phyloP scores from a whole-genome alignment of 1,284 basidiomycete genomes.

The Naganishia liquefaciens region DNA sequence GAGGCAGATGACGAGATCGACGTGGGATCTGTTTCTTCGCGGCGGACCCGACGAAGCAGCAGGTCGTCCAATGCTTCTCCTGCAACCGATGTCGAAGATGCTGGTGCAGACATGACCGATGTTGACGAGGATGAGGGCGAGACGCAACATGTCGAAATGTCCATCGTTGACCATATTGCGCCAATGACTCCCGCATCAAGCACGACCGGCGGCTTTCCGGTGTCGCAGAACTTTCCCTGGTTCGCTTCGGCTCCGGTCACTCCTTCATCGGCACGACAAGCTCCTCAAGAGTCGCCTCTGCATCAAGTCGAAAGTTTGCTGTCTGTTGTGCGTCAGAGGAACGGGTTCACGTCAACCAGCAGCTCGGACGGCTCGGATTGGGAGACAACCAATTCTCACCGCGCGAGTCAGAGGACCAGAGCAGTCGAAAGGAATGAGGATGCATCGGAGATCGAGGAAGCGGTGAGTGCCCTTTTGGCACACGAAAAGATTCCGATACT shows the following conservation, averaged over 20 bases:
- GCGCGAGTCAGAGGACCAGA: not conserved
- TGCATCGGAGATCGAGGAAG: conserved; percentile 11
- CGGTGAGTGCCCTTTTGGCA: not conserved
- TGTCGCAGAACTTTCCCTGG: not conserved
- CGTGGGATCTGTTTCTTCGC: not conserved
- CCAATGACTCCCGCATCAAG: not conserved
- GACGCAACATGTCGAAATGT: conserved; percentile 1
- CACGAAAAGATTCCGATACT: not conserved
- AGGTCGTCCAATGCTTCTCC: not conserved
- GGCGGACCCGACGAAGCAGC: conserved; percentile 1
- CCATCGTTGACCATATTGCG: conserved; percentile 1
- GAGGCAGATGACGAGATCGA: conserved; percentile 25
- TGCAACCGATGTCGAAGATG: not conserved
- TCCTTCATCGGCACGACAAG: not conserved
- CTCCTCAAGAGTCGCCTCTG: not conserved
- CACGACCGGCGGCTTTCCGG: not conserved
- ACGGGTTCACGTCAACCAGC: not conserved
- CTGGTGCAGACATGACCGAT: not conserved
- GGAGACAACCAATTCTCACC: not conserved
- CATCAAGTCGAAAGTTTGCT: conserved; percentile 10
- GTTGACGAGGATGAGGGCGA: conserved; percentile 15
- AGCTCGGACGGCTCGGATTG: conserved; percentile 9
- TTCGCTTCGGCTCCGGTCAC: not conserved
- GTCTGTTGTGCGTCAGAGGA: not conserved
- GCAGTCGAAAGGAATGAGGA: not conserved